Evolutionary conservation across 352 stramenopile species (phyloP), one percentile per base, ranked within the genome.

Genomic region (Thalassiosira delicatula): DNA sequence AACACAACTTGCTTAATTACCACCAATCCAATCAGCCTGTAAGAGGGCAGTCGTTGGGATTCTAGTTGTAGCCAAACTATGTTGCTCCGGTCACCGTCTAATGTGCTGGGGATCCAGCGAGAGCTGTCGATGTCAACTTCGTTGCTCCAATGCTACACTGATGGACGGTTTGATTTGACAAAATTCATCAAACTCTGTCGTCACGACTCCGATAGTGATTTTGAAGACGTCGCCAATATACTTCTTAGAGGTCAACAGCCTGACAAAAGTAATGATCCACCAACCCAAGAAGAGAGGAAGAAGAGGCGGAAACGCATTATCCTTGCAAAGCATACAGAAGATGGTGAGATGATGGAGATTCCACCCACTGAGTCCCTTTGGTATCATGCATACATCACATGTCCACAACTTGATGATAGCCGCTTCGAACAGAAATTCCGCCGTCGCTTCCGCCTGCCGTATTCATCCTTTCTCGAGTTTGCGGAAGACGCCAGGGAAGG

Each of bases 241-340:
- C 19, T 32, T 3, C 3, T 17, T 46, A 46, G 7, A 14, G 37
- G 14, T 14, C 7, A 33, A 35, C 19, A 17, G 51, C 4, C 9
- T n/a, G 46, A 57, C 11, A 57, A 57, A 19, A 57, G 5, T 57
- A 57, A 57, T 32, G 51, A 61, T 17, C 51, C 51, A 29, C 51
- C 51, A 61, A 7, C 51, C 9, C 19, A 12, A 33, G 3, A 33
- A 33, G 51, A 61, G 12, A 61, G 21, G 51, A 4, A 61, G 17
- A 61, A 61, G 23, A 61, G 25, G 51, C 30, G 33, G 21, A 61
- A 61, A 32, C 3, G 51, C 2, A 61, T 61, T 32, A 61, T 61
- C 23, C 25, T 61, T 5, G 51, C 51, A 33, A 29, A 25, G 19
- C 46, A n/a, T 25, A 21, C 12, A 25, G 46, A 57, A 25, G 25